A percentile compares a stretch with the other conserved stretches of the same genome.
Evolutionary conservation across 2,329 filamentous ascomycete genomes (phyloP).

Genomic region (Colletotrichum incanum): DNA sequence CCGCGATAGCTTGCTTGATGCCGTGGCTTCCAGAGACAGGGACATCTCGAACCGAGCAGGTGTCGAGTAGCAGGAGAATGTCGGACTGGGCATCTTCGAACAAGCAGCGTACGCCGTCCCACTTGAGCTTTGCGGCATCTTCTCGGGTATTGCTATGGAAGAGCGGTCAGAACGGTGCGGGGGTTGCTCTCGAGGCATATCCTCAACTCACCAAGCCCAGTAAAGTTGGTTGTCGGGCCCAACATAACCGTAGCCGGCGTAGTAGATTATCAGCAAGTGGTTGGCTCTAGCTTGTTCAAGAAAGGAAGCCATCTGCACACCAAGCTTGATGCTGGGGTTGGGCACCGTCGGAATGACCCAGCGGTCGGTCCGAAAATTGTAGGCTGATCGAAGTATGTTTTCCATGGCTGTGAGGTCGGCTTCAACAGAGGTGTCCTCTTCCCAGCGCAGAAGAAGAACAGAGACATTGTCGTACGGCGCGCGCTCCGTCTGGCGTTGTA

Average conservation of each 20-base stretch:
- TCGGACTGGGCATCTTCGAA: conserved; percentile 76
- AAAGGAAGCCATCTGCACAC: conserved; percentile 73
- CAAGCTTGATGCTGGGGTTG: conserved; percentile 74
- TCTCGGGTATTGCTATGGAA: conserved; percentile 68
- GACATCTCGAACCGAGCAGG: conserved; percentile 70
- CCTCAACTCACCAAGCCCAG: conserved; percentile 74
- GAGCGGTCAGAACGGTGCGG: conserved; percentile 53
- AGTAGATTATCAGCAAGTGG: conserved; percentile 76
- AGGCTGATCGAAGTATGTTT: conserved; percentile 71
- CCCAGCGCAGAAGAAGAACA: conserved; percentile 74
- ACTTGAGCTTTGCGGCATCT: conserved; percentile 74
- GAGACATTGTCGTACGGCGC: conserved; percentile 72
- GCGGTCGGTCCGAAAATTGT: conserved; percentile 72
- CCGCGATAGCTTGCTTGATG: conserved; percentile 75
- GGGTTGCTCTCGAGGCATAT: not conserved
- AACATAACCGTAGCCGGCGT: conserved; percentile 73
- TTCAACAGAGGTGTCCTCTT: conserved; percentile 70
- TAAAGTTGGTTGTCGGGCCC: conserved; percentile 74
- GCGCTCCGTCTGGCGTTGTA: conserved; percentile 74
- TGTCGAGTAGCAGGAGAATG: conserved; percentile 74
- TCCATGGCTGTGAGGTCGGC: conserved; percentile 70
- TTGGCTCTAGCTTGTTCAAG: conserved; percentile 71
- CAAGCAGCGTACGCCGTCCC: conserved; percentile 74
- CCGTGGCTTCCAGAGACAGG: conserved; percentile 67
- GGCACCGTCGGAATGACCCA: conserved; percentile 74